A percentile compares a stretch with the other conserved stretches of the same genome.
These are phyloP conservation scores for Mycena olivaceomarginata DNA, from an alignment of 768 basidiomycete genomes.

Conservation along the genomic window DNA sequence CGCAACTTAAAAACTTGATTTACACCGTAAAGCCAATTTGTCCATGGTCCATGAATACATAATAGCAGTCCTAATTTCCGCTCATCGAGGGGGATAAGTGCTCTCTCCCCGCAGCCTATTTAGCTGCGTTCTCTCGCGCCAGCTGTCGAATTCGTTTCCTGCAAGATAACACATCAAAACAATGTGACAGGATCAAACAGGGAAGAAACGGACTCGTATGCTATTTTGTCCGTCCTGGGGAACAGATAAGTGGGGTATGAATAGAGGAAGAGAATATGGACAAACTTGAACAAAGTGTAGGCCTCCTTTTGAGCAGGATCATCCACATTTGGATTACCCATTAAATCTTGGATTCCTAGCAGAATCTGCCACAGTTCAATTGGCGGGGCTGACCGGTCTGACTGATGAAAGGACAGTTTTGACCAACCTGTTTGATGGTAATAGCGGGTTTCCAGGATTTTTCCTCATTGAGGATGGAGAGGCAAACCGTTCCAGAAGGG, in stretches of 20 bases:
- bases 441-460: slow-evolving; percentile 99
- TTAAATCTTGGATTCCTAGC: slow-evolving; percentile 95
- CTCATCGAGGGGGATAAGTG: no score
- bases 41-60: no score
- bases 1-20: no score
- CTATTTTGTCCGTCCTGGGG: slow-evolving; percentile 91
- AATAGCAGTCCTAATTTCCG: no score
- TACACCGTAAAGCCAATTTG: no score
- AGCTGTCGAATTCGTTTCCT: slow-evolving; percentile 90
- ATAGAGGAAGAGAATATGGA: slow-evolving; percentile 34
- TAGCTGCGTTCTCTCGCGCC: slow-evolving; percentile 93
- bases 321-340: slow-evolving; percentile 96
- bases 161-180: slow-evolving; percentile 28
- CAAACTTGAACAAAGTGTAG: slow-evolving; percentile 98
- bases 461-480: slow-evolving; percentile 98
- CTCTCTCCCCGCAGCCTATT: no score
- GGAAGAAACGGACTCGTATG: slow-evolving; percentile 85
- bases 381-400: no score
- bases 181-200: slow-evolving; percentile 21
- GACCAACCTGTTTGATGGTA: slow-evolving; percentile 95
- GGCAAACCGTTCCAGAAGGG: slow-evolving; percentile 98
- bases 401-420: neutral
- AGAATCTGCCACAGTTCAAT: slow-evolving; percentile 83
- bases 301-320: slow-evolving; percentile 99
- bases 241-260: slow-evolving; percentile 33